phyloP scores from a whole-genome alignment of 768 basidiomycete species.

The Boletus bicolor region DNA sequence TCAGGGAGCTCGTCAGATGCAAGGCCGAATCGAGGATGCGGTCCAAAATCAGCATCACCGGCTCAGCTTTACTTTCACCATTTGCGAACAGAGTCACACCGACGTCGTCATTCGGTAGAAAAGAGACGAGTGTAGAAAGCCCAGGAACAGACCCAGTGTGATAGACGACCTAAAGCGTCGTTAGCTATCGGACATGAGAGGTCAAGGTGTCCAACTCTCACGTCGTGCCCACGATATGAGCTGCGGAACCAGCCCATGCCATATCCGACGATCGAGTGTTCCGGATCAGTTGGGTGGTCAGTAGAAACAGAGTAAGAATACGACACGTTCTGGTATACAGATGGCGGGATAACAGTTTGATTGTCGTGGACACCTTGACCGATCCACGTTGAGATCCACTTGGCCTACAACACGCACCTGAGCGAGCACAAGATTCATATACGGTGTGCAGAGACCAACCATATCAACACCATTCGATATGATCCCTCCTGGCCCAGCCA shows the following conservation, averaged over 20 bases:
- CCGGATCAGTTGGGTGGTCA: constrained; percentile 7
- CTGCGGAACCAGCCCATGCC: constrained; percentile 42
- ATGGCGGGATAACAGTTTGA: constrained; percentile 31
- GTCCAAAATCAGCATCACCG: constrained; percentile 6
- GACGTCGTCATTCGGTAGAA: constrained; percentile 36
- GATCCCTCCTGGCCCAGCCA: constrained; percentile 42
- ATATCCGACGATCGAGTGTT: constrained; percentile 36
- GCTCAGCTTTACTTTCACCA: constrained; percentile 14
- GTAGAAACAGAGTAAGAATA: constrained; percentile 28
- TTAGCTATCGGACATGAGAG: neutral
- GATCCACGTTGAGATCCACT: constrained; percentile 39
- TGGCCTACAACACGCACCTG: constrained; percentile 26
- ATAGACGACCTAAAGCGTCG: constrained; percentile 29
- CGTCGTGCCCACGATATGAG: constrained; percentile 41
- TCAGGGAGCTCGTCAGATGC: neutral
- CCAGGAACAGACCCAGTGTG: constrained; percentile 38
- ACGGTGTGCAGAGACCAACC: constrained; percentile 25
- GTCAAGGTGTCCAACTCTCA: constrained; percentile 13
- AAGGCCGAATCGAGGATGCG: constrained; percentile 27
- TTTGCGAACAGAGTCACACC: constrained; percentile 39
- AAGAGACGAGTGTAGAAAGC: constrained; percentile 27
- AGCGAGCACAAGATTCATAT: neutral
- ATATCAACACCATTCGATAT: constrained; percentile 42
- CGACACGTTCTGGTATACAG: constrained; percentile 30
- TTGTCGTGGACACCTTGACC: constrained; percentile 33